Percentiles rank a stretch among this genome's conserved stretches.
Evolutionary conservation across 495 filamentous ascomycete species (phyloP).

Genomic region (Pyronema omphalodes): DNA sequence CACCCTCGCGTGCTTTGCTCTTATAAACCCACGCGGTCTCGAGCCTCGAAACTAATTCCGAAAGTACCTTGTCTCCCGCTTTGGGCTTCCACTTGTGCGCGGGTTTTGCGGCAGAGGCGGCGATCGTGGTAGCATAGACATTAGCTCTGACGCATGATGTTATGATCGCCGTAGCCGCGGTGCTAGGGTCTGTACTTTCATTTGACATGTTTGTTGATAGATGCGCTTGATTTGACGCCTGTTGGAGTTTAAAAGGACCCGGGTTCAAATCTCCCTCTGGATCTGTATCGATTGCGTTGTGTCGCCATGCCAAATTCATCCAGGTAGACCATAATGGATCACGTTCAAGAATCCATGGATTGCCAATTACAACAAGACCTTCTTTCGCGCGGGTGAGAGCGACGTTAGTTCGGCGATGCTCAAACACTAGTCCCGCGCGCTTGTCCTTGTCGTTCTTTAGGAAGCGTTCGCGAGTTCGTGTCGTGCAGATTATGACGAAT

Average conservation of each 20-base stretch:
- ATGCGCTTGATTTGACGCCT: not conserved
- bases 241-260: not conserved
- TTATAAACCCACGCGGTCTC: constrained; percentile 22
- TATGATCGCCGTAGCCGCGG: not conserved
- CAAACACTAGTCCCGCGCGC: constrained; percentile 33
- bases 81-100: constrained; percentile 20
- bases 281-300: constrained; percentile 21
- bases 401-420: constrained; percentile 34
- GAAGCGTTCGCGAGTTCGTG: constrained; percentile 31
- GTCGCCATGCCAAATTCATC: constrained; percentile 28
- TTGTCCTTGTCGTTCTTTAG: constrained; percentile 28
- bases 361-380: constrained; percentile 36
- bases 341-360: constrained; percentile 28
- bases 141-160: not conserved
- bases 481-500: constrained; percentile 39
- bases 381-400: constrained; percentile 38
- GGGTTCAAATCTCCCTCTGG: constrained; percentile 9
- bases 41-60: constrained; percentile 19
- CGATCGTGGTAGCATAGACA: not conserved
- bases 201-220: not conserved
- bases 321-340: constrained; percentile 31
- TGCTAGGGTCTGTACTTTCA: not conserved
- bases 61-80: constrained; percentile 17
- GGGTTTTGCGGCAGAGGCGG: constrained; percentile 6
- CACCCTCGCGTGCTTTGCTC: constrained; percentile 14